These are phyloP conservation scores for Agaricus subrufescens DNA, from an alignment of 768 basidiomycete genomes.

Conservation along the genomic window DNA sequence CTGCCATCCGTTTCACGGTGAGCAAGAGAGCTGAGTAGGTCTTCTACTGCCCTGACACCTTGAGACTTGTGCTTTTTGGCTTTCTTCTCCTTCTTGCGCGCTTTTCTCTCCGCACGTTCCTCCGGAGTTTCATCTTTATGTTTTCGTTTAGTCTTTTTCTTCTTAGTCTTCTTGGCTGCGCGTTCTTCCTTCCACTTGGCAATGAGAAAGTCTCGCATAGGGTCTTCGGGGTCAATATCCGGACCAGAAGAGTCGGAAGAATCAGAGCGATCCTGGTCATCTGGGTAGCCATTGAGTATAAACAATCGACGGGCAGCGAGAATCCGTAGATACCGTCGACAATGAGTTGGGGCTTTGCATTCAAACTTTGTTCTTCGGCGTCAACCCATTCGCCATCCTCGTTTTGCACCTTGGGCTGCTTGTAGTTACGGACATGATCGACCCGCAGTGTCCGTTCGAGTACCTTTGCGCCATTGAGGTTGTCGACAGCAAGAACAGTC, in stretches of 20 bases:
- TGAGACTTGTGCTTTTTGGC: constrained; percentile 55
- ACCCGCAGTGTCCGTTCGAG: constrained; percentile 85
- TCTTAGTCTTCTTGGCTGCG: constrained; percentile 58
- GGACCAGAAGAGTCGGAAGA: constrained; percentile 61
- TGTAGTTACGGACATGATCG: constrained; percentile 90
- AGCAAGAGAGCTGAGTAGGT: constrained; percentile 51
- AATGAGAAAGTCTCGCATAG: constrained; percentile 92
- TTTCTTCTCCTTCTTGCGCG: constrained; percentile 68
- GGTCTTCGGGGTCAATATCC: constrained; percentile 91
- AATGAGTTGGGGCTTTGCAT: constrained; percentile 76
- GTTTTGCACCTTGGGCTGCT: constrained; percentile 72
- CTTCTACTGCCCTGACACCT: constrained; percentile 62
- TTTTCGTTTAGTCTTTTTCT: constrained; percentile 58
- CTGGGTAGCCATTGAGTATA: constrained; percentile 23
- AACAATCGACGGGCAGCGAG: neutral
- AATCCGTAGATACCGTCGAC: constrained; percentile 37
- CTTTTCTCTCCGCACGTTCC: constrained; percentile 72
- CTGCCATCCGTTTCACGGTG: constrained; percentile 21
- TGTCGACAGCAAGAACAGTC: constrained; percentile 95
- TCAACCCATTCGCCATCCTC: constrained; percentile 87
- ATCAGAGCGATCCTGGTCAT: constrained; percentile 52
- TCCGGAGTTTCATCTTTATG: constrained; percentile 75
- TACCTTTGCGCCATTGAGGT: constrained; percentile 92
- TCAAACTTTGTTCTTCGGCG: constrained; percentile 79
- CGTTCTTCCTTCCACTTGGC: constrained; percentile 71